phyloP scores from a whole-genome alignment of 768 basidiomycete species.

The Lentinula lateritia region DNA sequence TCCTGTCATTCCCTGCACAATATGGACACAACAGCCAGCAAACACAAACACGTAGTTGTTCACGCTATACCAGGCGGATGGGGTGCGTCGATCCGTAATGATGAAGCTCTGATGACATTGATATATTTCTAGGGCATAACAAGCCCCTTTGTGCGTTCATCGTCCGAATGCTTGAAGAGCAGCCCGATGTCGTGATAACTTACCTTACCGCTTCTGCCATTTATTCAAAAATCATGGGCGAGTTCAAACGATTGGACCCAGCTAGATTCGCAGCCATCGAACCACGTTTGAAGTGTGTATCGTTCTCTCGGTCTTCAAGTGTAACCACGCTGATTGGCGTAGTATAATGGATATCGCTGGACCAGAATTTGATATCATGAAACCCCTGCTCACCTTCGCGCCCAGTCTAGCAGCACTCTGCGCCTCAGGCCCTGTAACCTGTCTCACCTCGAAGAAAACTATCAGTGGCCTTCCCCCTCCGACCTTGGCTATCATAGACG shows the following conservation, averaged over 20 bases:
- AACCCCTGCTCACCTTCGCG: background rate
- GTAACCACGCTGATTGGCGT: background rate
- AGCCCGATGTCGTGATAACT: background rate
- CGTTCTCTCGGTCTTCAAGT: no score
- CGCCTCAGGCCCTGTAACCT: background rate
- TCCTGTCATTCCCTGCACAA: background rate
- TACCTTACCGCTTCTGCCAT: background rate
- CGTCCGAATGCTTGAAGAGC: background rate
- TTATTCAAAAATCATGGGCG: conserved; percentile 1
- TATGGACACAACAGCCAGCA: background rate
- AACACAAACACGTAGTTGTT: background rate
- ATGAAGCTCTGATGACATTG: no score
- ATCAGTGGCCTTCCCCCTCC: background rate
- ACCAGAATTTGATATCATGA: background rate
- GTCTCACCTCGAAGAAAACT: background rate
- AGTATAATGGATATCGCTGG: background rate
- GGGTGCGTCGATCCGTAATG: background rate
- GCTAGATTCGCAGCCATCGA: background rate
- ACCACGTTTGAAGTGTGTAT: background rate
- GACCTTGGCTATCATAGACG: background rate
- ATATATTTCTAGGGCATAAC: background rate
- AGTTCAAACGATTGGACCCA: background rate
- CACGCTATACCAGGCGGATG: background rate
- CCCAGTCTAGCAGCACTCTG: background rate
- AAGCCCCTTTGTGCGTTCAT: background rate